Evolutionary conservation across 2,329 filamentous ascomycete species (phyloP).

Genomic region (Hypoxylon sp.): DNA sequence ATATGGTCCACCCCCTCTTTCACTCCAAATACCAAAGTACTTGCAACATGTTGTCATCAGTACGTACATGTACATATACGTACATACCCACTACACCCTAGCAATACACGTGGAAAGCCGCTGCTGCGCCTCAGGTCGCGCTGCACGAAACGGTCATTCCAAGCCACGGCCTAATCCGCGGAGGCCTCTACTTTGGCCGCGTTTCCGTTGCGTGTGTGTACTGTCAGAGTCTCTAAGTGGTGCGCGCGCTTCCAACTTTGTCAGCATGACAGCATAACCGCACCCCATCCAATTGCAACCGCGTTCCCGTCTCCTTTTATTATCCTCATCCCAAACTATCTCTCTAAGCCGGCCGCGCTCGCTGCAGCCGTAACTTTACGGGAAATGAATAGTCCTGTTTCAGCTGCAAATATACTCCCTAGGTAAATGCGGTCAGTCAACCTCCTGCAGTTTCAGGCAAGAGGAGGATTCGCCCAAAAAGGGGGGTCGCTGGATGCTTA

Average conservation of each 20-base stretch:
- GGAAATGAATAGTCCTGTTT: slow-evolving; percentile 38
- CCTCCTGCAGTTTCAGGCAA: slow-evolving; percentile 43
- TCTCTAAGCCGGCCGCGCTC: slow-evolving; percentile 13
- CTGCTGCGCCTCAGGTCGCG: slow-evolving; percentile 34
- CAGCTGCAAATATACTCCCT: slow-evolving; percentile 35
- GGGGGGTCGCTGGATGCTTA: slow-evolving; percentile 13
- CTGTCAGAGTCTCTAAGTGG: slow-evolving; percentile 1
- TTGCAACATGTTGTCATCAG: slow-evolving; percentile 1
- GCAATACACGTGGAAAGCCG: slow-evolving; percentile 39
- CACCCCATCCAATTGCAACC: slow-evolving; percentile 22
- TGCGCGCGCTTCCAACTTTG: slow-evolving; percentile 25
- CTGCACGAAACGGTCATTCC: slow-evolving; percentile 35
- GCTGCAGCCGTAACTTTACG: slow-evolving; percentile 31
- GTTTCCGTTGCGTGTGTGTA: slow-evolving; percentile 13
- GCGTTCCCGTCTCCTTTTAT: slow-evolving; percentile 1
- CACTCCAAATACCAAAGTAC: slow-evolving; percentile 5
- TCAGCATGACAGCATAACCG: slow-evolving; percentile 39
- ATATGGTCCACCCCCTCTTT: slow-evolving; percentile 4
- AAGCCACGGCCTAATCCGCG: slow-evolving; percentile 40
- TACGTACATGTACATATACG: background rate
- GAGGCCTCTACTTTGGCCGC: slow-evolving; percentile 35
- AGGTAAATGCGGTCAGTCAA: slow-evolving; percentile 27
- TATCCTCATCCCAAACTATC: slow-evolving; percentile 8
- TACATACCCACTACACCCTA: slow-evolving; percentile 25
- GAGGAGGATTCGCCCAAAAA: slow-evolving; percentile 30